Evolutionary conservation across 129 eudicot species (phyloP).

Genomic region (Artemisia argyi): DNA sequence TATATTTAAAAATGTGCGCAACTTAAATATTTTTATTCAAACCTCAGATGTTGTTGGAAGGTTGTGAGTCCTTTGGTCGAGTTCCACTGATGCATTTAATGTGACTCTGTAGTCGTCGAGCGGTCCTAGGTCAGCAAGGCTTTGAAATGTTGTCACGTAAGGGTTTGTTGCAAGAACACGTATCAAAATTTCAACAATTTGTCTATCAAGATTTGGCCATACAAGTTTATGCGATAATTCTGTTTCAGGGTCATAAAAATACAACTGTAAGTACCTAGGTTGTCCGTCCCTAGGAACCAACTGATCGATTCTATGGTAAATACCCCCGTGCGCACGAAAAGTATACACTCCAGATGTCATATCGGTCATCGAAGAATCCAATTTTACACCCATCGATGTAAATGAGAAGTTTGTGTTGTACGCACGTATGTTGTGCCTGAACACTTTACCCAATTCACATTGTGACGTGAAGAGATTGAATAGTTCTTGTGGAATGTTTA

Average conservation of each 20-base stretch:
- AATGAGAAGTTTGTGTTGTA: constrained; percentile 3
- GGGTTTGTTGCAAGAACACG: too few relatives aligned
- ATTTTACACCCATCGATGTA: not conserved
- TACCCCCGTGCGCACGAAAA: not conserved
- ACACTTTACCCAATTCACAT: not conserved
- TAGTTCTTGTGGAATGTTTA: not conserved
- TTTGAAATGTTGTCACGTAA: too few relatives aligned
- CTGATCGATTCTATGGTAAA: too few relatives aligned
- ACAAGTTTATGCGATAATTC: not conserved
- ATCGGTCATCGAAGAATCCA: not conserved
- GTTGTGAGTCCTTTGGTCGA: too few relatives aligned
- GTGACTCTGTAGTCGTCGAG: too few relatives aligned
- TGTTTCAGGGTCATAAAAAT: not conserved
- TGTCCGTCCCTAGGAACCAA: not conserved
- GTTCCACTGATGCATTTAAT: too few relatives aligned
- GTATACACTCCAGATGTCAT: constrained; percentile 9
- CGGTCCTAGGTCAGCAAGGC: too few relatives aligned
- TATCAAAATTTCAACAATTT: too few relatives aligned
- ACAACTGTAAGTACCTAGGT: not conserved
- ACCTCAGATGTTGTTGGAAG: too few relatives aligned
- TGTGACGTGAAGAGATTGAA: not conserved
- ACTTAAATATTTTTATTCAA: too few relatives aligned
- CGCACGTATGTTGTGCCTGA: not conserved
- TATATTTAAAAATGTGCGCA: too few relatives aligned
- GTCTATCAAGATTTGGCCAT: too few relatives aligned